Percentiles rank a stretch among this genome's conserved stretches.
Conservation (phyloP, 2,329 filamentous ascomycete species). For the Xylaria sp. region DNA sequence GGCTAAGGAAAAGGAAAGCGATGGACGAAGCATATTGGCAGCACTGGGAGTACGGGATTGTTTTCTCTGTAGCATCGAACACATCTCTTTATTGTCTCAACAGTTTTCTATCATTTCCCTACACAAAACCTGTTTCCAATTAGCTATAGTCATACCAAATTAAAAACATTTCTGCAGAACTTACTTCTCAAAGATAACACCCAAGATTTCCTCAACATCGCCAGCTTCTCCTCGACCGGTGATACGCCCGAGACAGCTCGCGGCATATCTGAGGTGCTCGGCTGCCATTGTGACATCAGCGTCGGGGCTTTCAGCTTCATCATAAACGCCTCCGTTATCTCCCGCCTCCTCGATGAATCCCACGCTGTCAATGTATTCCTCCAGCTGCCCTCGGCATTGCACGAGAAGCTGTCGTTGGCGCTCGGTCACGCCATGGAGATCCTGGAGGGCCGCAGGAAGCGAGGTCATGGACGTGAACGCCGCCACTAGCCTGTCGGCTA, state of each 20-base stretch:
- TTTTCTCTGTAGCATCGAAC: constrained; percentile 2
- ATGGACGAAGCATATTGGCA: constrained; percentile 1
- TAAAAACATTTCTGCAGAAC: constrained; percentile 30
- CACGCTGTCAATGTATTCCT: constrained; percentile 70
- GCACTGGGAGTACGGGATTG: neutral
- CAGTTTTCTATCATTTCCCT: constrained; percentile 47
- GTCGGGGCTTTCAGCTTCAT: constrained; percentile 45
- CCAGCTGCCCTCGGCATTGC: constrained; percentile 71
- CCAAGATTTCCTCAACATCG: constrained; percentile 93
- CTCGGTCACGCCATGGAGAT: constrained; percentile 87
- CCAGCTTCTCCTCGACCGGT: constrained; percentile 83
- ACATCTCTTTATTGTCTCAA: neutral
- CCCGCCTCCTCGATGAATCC: constrained; percentile 28
- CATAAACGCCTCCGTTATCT: constrained; percentile 27
- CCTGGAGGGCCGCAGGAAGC: constrained; percentile 72
- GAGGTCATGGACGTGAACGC: constrained; percentile 73
- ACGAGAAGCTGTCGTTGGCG: constrained; percentile 82
- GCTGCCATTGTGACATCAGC: constrained; percentile 88
- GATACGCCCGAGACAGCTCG: constrained; percentile 79
- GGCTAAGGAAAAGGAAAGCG: neutral
- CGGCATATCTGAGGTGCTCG: constrained; percentile 82
- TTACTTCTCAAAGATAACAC: constrained; percentile 97
- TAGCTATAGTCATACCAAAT: constrained; percentile 15
- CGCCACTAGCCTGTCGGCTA: constrained; percentile 68
- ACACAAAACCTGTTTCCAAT: constrained; percentile 54